A percentile compares a stretch with the other conserved stretches of the same genome.
phyloP scores from a whole-genome alignment of 768 basidiomycete genomes.

The Tephrocybe sp. region DNA sequence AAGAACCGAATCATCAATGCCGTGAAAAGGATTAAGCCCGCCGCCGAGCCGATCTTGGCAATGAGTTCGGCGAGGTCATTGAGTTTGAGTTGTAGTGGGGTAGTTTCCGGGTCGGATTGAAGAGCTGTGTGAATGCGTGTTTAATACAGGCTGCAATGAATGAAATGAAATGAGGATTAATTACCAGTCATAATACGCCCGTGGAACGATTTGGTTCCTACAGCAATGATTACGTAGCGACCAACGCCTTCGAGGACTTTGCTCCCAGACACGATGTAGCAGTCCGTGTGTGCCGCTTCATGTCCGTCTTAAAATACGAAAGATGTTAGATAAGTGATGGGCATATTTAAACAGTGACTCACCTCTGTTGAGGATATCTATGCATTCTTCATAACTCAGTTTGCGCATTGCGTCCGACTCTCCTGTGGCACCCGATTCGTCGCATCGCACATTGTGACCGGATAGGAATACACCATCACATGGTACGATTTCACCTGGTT shows the following conservation, averaged over 20 bases:
- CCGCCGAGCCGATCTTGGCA: constrained; percentile 82
- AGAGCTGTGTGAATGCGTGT: constrained; percentile 63
- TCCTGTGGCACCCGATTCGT: constrained; percentile 95
- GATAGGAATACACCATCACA: constrained; percentile 93
- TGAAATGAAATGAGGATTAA: constrained; percentile 21
- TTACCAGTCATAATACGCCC: constrained; percentile 97
- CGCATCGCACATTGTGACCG: constrained; percentile 93
- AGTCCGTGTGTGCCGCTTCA: constrained; percentile 67
- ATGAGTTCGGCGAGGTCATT: constrained; percentile 94
- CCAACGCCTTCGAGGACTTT: constrained; percentile 96
- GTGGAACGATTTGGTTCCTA: constrained; percentile 91
- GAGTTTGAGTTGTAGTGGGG: constrained; percentile 91
- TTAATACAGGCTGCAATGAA: constrained; percentile 5
- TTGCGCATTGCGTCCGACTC: constrained; percentile 97
- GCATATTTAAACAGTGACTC: background rate
- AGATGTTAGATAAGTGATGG: no score
- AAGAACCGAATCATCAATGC: constrained; percentile 94
- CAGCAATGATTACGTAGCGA: constrained; percentile 86
- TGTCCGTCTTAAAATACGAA: constrained; percentile 18
- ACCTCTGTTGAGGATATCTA: constrained; percentile 41
- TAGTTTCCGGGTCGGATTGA: constrained; percentile 81
- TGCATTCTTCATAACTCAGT: constrained; percentile 69
- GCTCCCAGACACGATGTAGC: constrained; percentile 87
- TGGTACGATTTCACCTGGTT: constrained; percentile 94
- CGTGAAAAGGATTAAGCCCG: constrained; percentile 77